phyloP scores from a whole-genome alignment of 306 rosid genomes.

The Vigna unguiculata region DNA sequence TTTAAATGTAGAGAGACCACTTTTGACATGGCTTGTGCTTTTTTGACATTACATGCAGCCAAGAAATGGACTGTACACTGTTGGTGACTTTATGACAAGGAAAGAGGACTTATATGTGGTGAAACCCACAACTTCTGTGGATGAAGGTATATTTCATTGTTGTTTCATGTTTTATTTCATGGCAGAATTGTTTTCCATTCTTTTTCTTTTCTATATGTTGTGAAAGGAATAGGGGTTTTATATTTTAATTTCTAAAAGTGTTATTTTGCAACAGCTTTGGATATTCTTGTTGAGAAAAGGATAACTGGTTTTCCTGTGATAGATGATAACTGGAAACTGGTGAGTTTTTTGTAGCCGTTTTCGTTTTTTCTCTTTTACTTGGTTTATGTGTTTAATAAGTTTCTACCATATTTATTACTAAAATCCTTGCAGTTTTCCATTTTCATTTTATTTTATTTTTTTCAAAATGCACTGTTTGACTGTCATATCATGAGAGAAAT shows the following conservation, averaged over 20 bases:
- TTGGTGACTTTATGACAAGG: constrained; percentile 94
- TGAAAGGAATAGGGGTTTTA: not conserved
- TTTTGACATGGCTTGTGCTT: constrained; percentile 33
- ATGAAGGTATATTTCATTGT: constrained; percentile 69
- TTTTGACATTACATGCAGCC: constrained; percentile 53
- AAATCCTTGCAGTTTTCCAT: not conserved
- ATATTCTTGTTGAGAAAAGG: constrained; percentile 84
- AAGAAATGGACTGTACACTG: constrained; percentile 69
- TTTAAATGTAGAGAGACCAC: constrained; percentile 15
- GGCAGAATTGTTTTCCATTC: not conserved
- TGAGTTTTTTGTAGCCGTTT: constrained; percentile 49
- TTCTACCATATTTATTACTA: constrained; percentile 6
- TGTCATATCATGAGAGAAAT: constrained; percentile 13
- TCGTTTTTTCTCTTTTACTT: not conserved
- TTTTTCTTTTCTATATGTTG: not conserved
- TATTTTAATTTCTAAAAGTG: constrained; percentile 44
- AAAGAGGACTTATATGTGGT: constrained; percentile 79
- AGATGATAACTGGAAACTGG: constrained; percentile 90
- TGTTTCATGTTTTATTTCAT: constrained; percentile 1
- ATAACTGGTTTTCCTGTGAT: constrained; percentile 98
- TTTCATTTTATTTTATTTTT: constrained; percentile 1
- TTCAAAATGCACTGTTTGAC: constrained; percentile 15
- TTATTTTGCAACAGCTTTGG: constrained; percentile 76
- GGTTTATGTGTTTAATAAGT: constrained; percentile 20
- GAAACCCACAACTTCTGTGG: constrained; percentile 86